A percentile compares a stretch with the other conserved stretches of the same genome.
Evolutionary conservation across 495 filamentous ascomycete species (phyloP).

Genomic region (Penicillium alfredii): DNA sequence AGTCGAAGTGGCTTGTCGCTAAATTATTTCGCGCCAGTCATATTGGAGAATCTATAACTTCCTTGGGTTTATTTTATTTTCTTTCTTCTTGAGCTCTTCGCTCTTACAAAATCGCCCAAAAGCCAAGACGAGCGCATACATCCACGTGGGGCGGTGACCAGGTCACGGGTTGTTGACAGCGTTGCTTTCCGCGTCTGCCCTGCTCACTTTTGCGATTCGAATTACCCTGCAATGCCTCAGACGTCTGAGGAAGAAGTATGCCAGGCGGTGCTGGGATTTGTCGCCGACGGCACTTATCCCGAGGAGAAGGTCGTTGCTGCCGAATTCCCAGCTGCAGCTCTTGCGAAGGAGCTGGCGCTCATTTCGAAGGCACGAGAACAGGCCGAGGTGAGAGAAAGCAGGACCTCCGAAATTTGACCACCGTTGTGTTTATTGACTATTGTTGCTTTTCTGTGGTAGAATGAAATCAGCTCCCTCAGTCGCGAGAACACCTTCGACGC

Average conservation of each 20-base stretch:
- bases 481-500: constrained; percentile 69
- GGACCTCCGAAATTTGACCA: background rate
- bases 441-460: constrained; percentile 32
- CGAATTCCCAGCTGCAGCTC: constrained; percentile 48
- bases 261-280: constrained; percentile 65
- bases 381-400: constrained; percentile 52
- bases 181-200: no score
- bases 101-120: no score
- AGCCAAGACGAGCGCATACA: no score
- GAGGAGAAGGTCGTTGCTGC: constrained; percentile 66
- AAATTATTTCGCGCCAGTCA: no score
- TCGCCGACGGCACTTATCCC: constrained; percentile 66
- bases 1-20: no score
- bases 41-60: no score
- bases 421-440: constrained; percentile 1
- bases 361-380: constrained; percentile 60
- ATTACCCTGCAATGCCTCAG: constrained; percentile 10
- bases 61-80: no score
- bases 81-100: no score
- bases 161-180: no score
- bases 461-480: constrained; percentile 66
- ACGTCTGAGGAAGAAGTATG: constrained; percentile 43
- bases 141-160: no score
- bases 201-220: no score
- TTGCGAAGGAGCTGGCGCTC: constrained; percentile 58